Conservation (phyloP, 164 flowering plant species). For the Vitis labrusca region DNA sequence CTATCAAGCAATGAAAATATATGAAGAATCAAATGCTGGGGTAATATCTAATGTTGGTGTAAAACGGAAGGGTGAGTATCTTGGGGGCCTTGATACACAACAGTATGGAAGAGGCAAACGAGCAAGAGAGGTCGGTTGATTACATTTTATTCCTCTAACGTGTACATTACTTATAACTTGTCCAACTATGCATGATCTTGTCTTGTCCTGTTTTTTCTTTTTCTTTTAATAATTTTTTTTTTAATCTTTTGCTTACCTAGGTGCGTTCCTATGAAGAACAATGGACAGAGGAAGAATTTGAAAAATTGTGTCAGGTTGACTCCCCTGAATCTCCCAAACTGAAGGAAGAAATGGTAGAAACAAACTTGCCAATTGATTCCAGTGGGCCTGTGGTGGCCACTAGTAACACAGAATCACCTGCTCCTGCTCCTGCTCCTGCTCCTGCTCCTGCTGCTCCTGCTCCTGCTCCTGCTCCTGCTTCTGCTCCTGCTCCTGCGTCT, state of each 20-base stretch:
- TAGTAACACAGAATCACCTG: slow-evolving; percentile 23
- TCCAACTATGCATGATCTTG: not conserved
- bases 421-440: slow-evolving; percentile 6
- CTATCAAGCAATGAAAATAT: slow-evolving; percentile 73
- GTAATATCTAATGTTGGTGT: slow-evolving; percentile 29
- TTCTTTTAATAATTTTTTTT: not conserved
- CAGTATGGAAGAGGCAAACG: slow-evolving; percentile 98
- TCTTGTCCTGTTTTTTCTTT: not conserved
- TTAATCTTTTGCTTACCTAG: slow-evolving; percentile 30
- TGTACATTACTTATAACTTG: not conserved
- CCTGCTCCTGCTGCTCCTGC: not conserved
- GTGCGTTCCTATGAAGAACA: slow-evolving; percentile 99
- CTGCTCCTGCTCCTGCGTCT: not conserved
- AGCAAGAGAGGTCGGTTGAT: slow-evolving; percentile 86
- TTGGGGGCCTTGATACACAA: slow-evolving; percentile 75
- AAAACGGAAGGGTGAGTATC: slow-evolving; percentile 62
- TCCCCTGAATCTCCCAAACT: slow-evolving; percentile 62
- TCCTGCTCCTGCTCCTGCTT: not conserved
- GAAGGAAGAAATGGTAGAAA: slow-evolving; percentile 44
- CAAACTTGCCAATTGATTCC: slow-evolving; percentile 28
- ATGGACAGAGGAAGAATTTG: slow-evolving; percentile 99
- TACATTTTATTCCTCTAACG: not conserved
- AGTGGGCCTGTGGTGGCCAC: slow-evolving; percentile 23
- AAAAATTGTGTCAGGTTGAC: slow-evolving; percentile 86
- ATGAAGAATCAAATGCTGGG: slow-evolving; percentile 51